These are phyloP conservation scores for Pythium phragmitis DNA, from an alignment of 352 stramenopile genomes.

Conservation along the genomic window DNA sequence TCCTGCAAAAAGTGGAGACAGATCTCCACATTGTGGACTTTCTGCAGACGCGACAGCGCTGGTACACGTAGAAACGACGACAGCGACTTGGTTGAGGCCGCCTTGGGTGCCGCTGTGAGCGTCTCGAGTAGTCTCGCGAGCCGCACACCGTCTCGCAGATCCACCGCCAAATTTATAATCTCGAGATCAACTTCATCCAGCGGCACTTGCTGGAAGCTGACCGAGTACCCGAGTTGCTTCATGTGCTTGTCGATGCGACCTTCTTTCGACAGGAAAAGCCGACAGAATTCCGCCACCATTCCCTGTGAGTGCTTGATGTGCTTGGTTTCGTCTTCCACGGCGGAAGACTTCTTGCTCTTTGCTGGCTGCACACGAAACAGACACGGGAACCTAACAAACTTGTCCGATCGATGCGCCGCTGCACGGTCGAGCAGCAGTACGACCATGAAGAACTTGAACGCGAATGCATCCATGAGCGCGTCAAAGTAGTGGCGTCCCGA, in stretches of 20 bases:
- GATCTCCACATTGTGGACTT: constrained; percentile 95
- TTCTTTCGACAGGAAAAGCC: constrained; percentile 92
- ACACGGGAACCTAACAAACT: constrained; percentile 82
- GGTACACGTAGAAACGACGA: constrained; percentile 91
- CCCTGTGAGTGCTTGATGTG: constrained; percentile 90
- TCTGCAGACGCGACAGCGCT: constrained; percentile 93
- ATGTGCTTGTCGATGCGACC: constrained; percentile 95
- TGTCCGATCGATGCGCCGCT: constrained; percentile 69
- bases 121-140: constrained; percentile 93
- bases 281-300: constrained; percentile 91
- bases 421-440: constrained; percentile 92
- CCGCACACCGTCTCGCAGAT: constrained; percentile 96
- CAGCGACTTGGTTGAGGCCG: constrained; percentile 29
- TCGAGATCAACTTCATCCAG: constrained; percentile 95
- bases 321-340: constrained; percentile 17
- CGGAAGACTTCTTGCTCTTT: constrained; percentile 1
- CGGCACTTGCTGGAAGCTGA: constrained; percentile 90
- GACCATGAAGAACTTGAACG: constrained; percentile 91
- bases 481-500: constrained; percentile 79
- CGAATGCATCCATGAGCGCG: constrained; percentile 84
- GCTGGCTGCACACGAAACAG: constrained; percentile 77
- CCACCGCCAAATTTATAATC: constrained; percentile 90
- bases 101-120: constrained; percentile 42
- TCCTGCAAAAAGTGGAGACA: constrained; percentile 84
- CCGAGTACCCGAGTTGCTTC: constrained; percentile 77